phyloP scores from a whole-genome alignment of 2,329 filamentous ascomycete genomes.

The Nemania diffusa region DNA sequence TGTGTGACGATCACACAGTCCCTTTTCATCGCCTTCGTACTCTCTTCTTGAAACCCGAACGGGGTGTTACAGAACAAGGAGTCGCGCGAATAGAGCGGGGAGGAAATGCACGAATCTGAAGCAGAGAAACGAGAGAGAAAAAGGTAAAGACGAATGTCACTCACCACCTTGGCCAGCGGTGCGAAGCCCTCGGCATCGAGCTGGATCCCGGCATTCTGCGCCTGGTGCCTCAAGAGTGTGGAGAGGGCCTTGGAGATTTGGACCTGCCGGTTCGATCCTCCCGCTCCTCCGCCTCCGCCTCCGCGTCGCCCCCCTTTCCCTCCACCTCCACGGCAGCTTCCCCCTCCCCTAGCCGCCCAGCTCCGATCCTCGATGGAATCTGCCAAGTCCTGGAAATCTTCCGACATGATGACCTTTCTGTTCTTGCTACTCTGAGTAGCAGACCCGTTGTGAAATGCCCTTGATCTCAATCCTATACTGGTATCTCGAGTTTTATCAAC shows the following conservation, averaged over 20 bases:
- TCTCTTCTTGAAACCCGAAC: not conserved
- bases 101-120: not conserved
- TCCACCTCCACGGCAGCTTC: conserved; percentile 23
- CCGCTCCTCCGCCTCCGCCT: conserved; percentile 46
- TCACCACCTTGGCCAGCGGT: conserved; percentile 66
- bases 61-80: not conserved
- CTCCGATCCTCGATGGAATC: conserved; percentile 29
- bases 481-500: not conserved
- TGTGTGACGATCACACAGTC: not conserved
- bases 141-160: conserved; percentile 46
- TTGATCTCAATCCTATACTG: not conserved
- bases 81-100: conserved; percentile 8
- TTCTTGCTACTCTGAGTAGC: not conserved
- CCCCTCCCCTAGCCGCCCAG: conserved; percentile 13
- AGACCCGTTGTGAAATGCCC: not conserved
- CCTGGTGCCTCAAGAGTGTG: conserved; percentile 66
- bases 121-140: not conserved
- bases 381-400: conserved; percentile 24
- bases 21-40: not conserved
- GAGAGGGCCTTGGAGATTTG: conserved; percentile 66
- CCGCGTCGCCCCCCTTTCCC: conserved; percentile 45
- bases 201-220: conserved; percentile 64
- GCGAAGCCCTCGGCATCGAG: conserved; percentile 71
- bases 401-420: conserved; percentile 16
- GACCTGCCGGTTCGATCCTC: conserved; percentile 55